phyloP scores from a whole-genome alignment of 192 early-diverging fungal genomes.

The Coemansia sp. region DNA sequence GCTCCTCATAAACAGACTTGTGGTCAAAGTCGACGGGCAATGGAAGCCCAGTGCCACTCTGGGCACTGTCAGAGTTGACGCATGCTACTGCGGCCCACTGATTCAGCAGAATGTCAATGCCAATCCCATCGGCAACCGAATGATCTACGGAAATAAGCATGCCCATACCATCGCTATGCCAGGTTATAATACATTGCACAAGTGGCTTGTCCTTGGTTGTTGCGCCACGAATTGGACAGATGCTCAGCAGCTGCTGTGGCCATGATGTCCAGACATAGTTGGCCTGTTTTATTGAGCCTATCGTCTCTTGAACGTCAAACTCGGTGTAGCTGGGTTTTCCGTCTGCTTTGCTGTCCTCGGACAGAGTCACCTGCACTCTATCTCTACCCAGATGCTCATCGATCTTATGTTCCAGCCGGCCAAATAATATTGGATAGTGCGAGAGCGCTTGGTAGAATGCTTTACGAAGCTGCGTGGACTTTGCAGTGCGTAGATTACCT shows the following conservation, averaged over 20 bases:
- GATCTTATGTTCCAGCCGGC: slow-evolving; percentile 7
- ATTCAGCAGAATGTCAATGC: slow-evolving; percentile 26
- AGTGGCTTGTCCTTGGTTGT: slow-evolving; percentile 9
- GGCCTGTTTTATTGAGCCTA: slow-evolving; percentile 14
- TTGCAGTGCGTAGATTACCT: background rate
- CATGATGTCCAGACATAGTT: slow-evolving; percentile 31
- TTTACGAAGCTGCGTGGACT: slow-evolving; percentile 5
- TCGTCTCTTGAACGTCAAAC: slow-evolving; percentile 1
- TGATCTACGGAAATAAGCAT: slow-evolving; percentile 42
- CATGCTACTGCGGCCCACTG: slow-evolving; percentile 26
- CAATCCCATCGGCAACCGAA: slow-evolving; percentile 36
- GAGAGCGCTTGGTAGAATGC: slow-evolving; percentile 25
- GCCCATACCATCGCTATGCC: slow-evolving; percentile 40
- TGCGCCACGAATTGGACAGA: slow-evolving; percentile 12
- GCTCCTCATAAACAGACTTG: slow-evolving; percentile 12
- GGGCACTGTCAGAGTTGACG: background rate
- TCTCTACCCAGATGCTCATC: background rate
- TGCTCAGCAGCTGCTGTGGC: slow-evolving; percentile 25
- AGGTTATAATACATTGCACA: slow-evolving; percentile 30
- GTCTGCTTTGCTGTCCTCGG: background rate
- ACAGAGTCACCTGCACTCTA: slow-evolving; percentile 11
- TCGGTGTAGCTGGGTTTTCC: slow-evolving; percentile 25
- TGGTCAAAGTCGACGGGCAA: slow-evolving; percentile 34
- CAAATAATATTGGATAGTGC: slow-evolving; percentile 38
- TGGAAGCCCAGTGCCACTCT: background rate